Evolutionary conservation across 306 rosid species (phyloP).

Genomic region (Medicago ruthenica): DNA sequence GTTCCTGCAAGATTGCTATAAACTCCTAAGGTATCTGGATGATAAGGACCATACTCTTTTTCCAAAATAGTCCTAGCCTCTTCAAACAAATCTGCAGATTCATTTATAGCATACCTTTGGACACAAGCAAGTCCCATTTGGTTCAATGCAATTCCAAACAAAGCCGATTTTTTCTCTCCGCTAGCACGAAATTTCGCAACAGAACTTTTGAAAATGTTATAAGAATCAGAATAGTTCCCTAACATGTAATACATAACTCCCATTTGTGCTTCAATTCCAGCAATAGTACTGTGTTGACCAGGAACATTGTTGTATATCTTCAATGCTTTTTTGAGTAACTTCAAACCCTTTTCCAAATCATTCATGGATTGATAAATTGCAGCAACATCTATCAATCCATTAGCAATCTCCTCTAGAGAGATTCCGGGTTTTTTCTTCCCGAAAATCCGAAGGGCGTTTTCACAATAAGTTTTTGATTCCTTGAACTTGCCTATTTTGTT

Average conservation of each 20-base stretch:
- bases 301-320: slow-evolving; percentile 61
- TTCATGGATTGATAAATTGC: slow-evolving; percentile 83
- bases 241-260: slow-evolving; percentile 81
- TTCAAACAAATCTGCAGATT: slow-evolving; percentile 88
- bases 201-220: slow-evolving; percentile 65
- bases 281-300: slow-evolving; percentile 73
- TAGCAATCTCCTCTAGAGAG: slow-evolving; percentile 76
- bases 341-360: slow-evolving; percentile 73
- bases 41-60: slow-evolving; percentile 81
- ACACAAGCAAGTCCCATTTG: slow-evolving; percentile 94
- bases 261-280: slow-evolving; percentile 93
- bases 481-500: slow-evolving; percentile 80
- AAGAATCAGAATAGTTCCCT: slow-evolving; percentile 75
- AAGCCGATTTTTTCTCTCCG: slow-evolving; percentile 77
- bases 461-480: slow-evolving; percentile 78
- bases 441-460: slow-evolving; percentile 74
- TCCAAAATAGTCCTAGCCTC: slow-evolving; percentile 77
- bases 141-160: slow-evolving; percentile 82
- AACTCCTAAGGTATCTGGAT: slow-evolving; percentile 80
- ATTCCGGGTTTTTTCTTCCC: slow-evolving; percentile 63
- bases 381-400: slow-evolving; percentile 79
- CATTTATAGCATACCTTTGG: slow-evolving; percentile 74
- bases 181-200: slow-evolving; percentile 66
- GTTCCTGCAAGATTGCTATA: slow-evolving; percentile 88
- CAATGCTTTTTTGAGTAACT: slow-evolving; percentile 80